Conservation (phyloP, 257 asterid species). For the Solanum etuberosum region DNA sequence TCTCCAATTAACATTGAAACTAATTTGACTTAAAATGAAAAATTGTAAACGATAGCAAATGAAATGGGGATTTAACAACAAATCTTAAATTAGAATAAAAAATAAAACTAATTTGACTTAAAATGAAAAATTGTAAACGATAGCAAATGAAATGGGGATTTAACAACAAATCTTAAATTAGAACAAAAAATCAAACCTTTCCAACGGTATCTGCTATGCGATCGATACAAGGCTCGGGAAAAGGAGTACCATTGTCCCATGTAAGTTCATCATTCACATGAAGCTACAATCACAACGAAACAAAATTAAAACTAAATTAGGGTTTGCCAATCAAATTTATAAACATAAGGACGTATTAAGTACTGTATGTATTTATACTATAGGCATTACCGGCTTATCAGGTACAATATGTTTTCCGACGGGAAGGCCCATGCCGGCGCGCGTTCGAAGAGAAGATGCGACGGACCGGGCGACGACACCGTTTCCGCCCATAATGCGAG, state of each 20-base stretch:
- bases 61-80: background rate
- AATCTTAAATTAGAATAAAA: background rate
- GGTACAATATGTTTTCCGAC: conserved; percentile 93
- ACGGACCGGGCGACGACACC: conserved; percentile 63
- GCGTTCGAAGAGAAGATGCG: conserved; percentile 66
- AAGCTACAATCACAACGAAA: conserved; percentile 29
- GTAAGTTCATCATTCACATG: conserved; percentile 67
- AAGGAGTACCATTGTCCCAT: conserved; percentile 91
- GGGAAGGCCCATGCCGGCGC: conserved; percentile 94
- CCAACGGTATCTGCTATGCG: conserved; percentile 93
- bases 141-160: background rate
- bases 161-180: background rate
- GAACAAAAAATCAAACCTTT: conserved; percentile 30
- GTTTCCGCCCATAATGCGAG: conserved; percentile 79
- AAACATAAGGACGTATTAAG: background rate
- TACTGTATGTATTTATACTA: background rate
- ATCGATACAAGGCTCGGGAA: conserved; percentile 90
- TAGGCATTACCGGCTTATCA: conserved; percentile 51
- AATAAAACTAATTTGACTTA: background rate
- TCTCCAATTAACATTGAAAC: background rate
- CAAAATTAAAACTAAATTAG: background rate
- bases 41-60: background rate
- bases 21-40: background rate
- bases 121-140: background rate
- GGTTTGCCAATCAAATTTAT: background rate